Evolutionary conservation across 2,329 filamentous ascomycete species (phyloP), one percentile per base, ranked within the genome.

Genomic region (Emericellopsis cladophorae): DNA sequence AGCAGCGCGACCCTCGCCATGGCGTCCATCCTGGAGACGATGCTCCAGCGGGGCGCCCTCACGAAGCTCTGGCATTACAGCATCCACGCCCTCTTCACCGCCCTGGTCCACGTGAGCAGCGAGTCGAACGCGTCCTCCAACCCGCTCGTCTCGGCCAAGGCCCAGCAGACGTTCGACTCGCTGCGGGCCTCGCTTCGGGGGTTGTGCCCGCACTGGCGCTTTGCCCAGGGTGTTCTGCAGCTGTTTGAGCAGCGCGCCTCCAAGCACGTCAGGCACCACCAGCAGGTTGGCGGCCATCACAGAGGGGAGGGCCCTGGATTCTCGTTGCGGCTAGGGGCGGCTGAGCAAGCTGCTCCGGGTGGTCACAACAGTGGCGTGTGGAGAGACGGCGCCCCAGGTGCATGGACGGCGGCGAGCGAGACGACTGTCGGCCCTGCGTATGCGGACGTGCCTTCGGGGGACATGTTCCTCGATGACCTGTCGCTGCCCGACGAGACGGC

Each of bases 1-100:
- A 49, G 49, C 10, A 56, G 55, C 23, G 52, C 57, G 2, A 49
- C 49, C 4, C 45, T 42, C 8, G 47, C 47, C 6, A 52, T 59
- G 12, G 50, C 48, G 7, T 53, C 54, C 9, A 52, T 56, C 3
- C 51, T 57, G 14, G 56, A 60, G 15, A 51, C 54, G 1, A 42
- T 60, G 9, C 47, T 49, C 4, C 40, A 44, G 6, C 51, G 44
- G 26, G 43, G 47, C 3, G 34, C 42, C 2, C 42, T 58, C 22
- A 43, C 48, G 9, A 45, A 48, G 14, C 36, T 60, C n/a, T 60
- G 57, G 49, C 41, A 56, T 2, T 54, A 39, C 9, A 50, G 41
- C 40, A 51, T 52, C 26, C 54, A 56, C 31, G 44, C 46, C 6
- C 45, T 59, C 12, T 59, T 60, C 41, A 59, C 57, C 2, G 53